These are phyloP conservation scores for Madurella mycetomatis DNA, from an alignment of 2,329 filamentous ascomycete species.

Conservation along the genomic window DNA sequence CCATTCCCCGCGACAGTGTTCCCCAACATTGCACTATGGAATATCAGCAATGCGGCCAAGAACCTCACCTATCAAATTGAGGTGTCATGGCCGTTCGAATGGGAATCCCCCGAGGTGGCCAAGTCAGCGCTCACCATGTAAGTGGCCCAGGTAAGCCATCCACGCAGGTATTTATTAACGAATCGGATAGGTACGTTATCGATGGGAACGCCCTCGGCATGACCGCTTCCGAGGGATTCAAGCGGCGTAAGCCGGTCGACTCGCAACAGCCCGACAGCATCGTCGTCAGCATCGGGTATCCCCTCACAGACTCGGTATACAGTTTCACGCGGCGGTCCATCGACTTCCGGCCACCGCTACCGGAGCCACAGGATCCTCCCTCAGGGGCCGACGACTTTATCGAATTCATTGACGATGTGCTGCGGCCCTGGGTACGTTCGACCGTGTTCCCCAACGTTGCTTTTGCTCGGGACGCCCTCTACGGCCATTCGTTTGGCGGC, in stretches of 20 bases:
- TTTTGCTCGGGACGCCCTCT: conserved; percentile 24
- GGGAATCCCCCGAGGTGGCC: conserved; percentile 8
- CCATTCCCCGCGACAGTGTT: conserved; percentile 14
- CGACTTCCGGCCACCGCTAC: conserved; percentile 25
- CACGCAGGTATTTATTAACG: too few relatives aligned
- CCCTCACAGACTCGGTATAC: conserved; percentile 25
- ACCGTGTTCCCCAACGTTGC: conserved; percentile 21
- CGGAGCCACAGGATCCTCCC: conserved; percentile 3
- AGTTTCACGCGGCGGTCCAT: conserved; percentile 21
- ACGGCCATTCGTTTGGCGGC: conserved; percentile 27
- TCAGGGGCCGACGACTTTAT: conserved; percentile 24
- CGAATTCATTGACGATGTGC: conserved; percentile 21
- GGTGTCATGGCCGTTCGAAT: conserved; percentile 21
- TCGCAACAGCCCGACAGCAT: conserved; percentile 24
- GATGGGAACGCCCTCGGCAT: conserved; percentile 28
- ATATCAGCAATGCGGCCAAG: conserved; percentile 9
- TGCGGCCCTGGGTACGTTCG: conserved; percentile 23
- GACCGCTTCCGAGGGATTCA: conserved; percentile 27
- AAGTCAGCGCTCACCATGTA: conserved; percentile 14
- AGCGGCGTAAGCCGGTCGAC: conserved; percentile 26
- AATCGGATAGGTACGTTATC: conserved; percentile 21
- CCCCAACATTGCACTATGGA: conserved; percentile 16
- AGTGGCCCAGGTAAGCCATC: neutral
- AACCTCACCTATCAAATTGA: conserved; percentile 20
- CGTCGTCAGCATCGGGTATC: conserved; percentile 28